Base-by-base conservation (phyloP, 78 protist genomes). In the Guillardia theta region DNA sequence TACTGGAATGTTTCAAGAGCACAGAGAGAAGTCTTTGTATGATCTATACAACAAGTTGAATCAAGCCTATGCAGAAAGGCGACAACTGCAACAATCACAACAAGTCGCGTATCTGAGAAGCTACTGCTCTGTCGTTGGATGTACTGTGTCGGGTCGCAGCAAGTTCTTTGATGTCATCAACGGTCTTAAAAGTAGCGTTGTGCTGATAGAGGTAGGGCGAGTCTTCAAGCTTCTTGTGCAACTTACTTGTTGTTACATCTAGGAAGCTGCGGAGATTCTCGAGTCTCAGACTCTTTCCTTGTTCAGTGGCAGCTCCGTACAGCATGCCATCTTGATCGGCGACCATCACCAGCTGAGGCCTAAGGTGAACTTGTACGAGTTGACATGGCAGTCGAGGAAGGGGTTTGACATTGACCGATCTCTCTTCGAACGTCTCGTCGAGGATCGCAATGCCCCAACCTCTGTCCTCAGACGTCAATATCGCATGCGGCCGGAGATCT, bases 261-360 rank as follows among this genome's bases (percentile, higher is more conserved):
- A 58, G 70, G 70, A 58, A 58, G 70, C 70, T 0, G 70, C 87
- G 37, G 87, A 70, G 41, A 43, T 70, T 24, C 87, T 70, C 5
- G 87, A 70, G 87, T 37, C 87, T 24, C 87, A 70, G 27, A 70
- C 41, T 4, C 22, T 70, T n/a, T n/a, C n/a, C n/a, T n/a, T n/a
- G n/a, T n/a, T n/a, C n/a, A n/a, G n/a, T n/a, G n/a, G n/a, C n/a
- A n/a, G n/a, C n/a, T n/a, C n/a, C n/a, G n/a, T n/a, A n/a, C 92
- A 96, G 6, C 98, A 96, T 36, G 48, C 97, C n/a, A 88, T 96
- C 46, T 58, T 97, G 92, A 96, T 98, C 76, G 99, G 99, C 24
- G 99, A 98, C 80, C 98, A 98, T 94, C 39, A 90, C 39, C 99
- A 98, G 92, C 95, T 98, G 78, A 90, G 96, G 22, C 99, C 99